Conservation (phyloP, 441 rosid genomes). For the Biscutella auriculata region DNA sequence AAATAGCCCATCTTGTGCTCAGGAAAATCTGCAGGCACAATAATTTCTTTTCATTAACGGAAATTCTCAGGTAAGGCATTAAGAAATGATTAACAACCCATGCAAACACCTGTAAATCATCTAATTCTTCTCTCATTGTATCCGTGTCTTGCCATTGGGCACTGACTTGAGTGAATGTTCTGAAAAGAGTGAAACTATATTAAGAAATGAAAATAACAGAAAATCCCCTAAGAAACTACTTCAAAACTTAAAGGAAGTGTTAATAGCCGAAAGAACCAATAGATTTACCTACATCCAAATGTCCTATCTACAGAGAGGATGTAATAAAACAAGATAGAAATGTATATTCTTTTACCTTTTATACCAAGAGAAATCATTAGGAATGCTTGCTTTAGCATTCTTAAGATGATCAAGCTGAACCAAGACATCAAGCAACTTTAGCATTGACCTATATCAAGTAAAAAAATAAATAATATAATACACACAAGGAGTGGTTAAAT, state of each 20-base stretch:
- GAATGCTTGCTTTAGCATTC: constrained; percentile 99
- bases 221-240: constrained; percentile 1
- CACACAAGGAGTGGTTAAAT: not conserved
- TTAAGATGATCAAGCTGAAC: constrained; percentile 99
- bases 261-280: not conserved
- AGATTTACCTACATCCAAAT: not conserved
- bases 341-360: constrained; percentile 53
- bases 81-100: constrained; percentile 6
- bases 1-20: constrained; percentile 98
- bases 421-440: constrained; percentile 88
- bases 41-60: not conserved
- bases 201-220: constrained; percentile 7
- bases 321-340: not conserved
- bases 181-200: constrained; percentile 23
- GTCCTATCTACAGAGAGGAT: not conserved
- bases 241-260: not conserved
- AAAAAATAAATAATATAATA: constrained; percentile 9
- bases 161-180: constrained; percentile 99
- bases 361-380: constrained; percentile 99
- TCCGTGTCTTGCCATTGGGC: constrained; percentile 98
- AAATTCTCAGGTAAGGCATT: not conserved
- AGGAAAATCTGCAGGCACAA: constrained; percentile 66
- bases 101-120: constrained; percentile 78
- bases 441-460: constrained; percentile 66
- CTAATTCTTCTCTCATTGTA: constrained; percentile 96